Base-by-base conservation (phyloP, 2,329 filamentous ascomycete species). In the Diaporthe citriasiana region DNA sequence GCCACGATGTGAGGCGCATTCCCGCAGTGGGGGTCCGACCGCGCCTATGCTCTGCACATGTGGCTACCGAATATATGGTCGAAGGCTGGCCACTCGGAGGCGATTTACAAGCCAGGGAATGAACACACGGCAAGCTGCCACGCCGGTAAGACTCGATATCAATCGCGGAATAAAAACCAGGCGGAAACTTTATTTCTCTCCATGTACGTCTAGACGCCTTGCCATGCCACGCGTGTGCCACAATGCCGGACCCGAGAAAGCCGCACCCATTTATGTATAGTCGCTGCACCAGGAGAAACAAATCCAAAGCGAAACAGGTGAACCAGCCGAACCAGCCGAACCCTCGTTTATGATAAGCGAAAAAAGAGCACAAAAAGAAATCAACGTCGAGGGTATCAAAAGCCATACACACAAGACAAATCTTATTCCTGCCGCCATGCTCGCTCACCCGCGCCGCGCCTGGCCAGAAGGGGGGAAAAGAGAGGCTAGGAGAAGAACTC, bases 351-450 rank as follows among this genome's bases (percentile, higher is more conserved):
- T 27, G 15, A 53, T 38, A 40, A 27, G n/a, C n/a, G n/a, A 25
- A 17, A 15, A 38, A 47, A 17, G 13, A 45, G n/a, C n/a, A n/a
- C n/a, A 19, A 19, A 33, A 19, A 1, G 10, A 40, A 55, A 6
- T 55, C 38, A 50, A 47, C 19, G 35, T 55, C 50, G 15, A 55
- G 72, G 72, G 72, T 73, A 73, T 73, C 72, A 73, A 73, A 70
- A 55, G 65, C 51, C 55, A 35, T 45, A 66, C 40, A 59, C 45
- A 60, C 57, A 72, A 47, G 57, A 45, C 25, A 66, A 57, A 63
- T 50, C 51, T 50, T 47, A 53, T 55, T 22, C 38, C 53, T 66
- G 33, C 27, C 27, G 45, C 47, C 63, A 33, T 73, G 55, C 60
- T 73, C 19, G 38, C 65, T 55, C 33, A 5, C 30, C 33, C n/a